Evolutionary conservation across 352 stramenopile genomes (phyloP).

Genomic region (Phytophthora pistaciae): DNA sequence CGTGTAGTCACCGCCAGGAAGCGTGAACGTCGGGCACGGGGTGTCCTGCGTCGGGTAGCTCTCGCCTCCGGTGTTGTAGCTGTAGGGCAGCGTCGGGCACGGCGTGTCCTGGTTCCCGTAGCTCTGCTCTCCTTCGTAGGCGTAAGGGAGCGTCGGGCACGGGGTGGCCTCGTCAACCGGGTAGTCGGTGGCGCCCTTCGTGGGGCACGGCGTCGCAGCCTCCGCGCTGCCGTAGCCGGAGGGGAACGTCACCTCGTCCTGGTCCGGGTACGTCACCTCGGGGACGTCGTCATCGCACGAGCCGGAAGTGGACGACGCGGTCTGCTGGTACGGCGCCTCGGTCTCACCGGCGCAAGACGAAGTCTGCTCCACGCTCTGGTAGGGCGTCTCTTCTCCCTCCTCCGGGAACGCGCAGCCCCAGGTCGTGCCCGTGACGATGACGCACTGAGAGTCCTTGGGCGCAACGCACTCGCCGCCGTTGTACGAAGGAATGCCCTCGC

Average conservation of each 20-base stretch:
- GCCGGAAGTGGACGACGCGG: constrained; percentile 15
- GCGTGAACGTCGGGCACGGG: constrained; percentile 5
- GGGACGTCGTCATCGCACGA: constrained; percentile 18
- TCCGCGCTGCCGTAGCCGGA: constrained; percentile 7
- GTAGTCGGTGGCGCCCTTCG: neutral
- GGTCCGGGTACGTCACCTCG: constrained; percentile 31
- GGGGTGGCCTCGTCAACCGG: neutral
- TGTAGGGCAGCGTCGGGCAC: constrained; percentile 24
- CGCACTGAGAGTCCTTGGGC: constrained; percentile 45
- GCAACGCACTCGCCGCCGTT: constrained; percentile 41
- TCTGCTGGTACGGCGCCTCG: constrained; percentile 10
- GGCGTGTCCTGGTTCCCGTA: constrained; percentile 8
- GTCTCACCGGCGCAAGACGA: neutral
- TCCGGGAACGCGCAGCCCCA: constrained; percentile 44
- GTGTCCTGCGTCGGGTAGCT: constrained; percentile 6
- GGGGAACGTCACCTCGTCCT: constrained; percentile 25
- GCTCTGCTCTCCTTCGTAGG: neutral
- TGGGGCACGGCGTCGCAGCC: constrained; percentile 17
- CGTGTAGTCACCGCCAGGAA: neutral
- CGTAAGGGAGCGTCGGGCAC: neutral
- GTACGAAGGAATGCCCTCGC: constrained; percentile 50
- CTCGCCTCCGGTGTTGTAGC: constrained; percentile 6
- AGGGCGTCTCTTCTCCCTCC: constrained; percentile 1
- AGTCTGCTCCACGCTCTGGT: constrained; percentile 4
- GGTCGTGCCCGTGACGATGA: constrained; percentile 37